Evolutionary conservation across 179 eudicot species (phyloP).

Genomic region (Beta corolliflora): DNA sequence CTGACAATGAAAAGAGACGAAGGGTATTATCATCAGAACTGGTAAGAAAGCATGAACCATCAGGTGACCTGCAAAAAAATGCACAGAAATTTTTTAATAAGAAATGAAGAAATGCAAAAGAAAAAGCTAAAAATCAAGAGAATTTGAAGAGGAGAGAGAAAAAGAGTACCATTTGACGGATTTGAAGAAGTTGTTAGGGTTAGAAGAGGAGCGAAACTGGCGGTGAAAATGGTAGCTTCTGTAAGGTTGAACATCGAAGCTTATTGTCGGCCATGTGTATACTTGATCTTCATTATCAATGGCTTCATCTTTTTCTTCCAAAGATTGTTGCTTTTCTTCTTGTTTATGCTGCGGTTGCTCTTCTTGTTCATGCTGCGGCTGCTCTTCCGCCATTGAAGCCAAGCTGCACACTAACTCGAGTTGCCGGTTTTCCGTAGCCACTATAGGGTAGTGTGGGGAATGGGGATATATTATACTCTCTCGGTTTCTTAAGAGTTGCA

Average conservation of each 20-base stretch:
- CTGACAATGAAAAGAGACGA: slow-evolving; percentile 73
- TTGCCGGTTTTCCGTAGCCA: too few relatives aligned
- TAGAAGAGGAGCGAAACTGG: slow-evolving; percentile 63
- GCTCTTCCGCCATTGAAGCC: slow-evolving; percentile 32
- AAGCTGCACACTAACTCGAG: not conserved
- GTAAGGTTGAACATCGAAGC: slow-evolving; percentile 59
- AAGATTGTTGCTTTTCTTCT: not conserved
- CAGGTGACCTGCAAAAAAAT: slow-evolving; percentile 70
- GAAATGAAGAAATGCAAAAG: not conserved
- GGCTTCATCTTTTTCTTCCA: slow-evolving; percentile 8
- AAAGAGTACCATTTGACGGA: slow-evolving; percentile 70
- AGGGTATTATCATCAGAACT: slow-evolving; percentile 72
- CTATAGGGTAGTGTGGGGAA: too few relatives aligned
- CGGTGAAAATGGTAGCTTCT: slow-evolving; percentile 66
- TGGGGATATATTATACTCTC: too few relatives aligned
- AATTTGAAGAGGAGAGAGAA: not conserved
- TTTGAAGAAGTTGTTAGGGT: slow-evolving; percentile 85
- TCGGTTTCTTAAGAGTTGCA: too few relatives aligned
- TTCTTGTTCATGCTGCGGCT: slow-evolving; percentile 2
- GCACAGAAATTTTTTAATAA: not conserved
- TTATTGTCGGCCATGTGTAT: slow-evolving; percentile 51
- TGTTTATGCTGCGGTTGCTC: slow-evolving; percentile 2
- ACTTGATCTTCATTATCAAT: slow-evolving; percentile 7
- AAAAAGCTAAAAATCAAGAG: not conserved
- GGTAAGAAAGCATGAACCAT: slow-evolving; percentile 81